Evolutionary conservation across 2,329 filamentous ascomycete genomes (phyloP), one percentile per base, ranked within the genome.

Genomic region (Capronia americana): DNA sequence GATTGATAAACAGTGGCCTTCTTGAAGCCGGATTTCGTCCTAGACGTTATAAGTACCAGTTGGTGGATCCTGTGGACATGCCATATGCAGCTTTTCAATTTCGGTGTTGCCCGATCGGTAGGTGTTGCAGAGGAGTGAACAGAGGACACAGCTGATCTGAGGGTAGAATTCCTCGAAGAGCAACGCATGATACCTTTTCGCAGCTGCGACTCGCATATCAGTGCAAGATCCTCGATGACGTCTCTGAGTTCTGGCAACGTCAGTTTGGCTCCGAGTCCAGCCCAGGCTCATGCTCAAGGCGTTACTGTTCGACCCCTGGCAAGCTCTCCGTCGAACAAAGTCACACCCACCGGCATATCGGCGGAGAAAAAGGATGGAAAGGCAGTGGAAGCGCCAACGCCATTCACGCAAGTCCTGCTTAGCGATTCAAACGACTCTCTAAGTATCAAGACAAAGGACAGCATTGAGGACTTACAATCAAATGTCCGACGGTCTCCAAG

Each of bases 21-120:
- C 65, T 72, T 17, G 70, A 72, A 26, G 65, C 65, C 23, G 64
- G 57, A 20, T 56, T 67, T 30, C 70, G 63, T 34, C 64, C 65
- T 23, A 63, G 63, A 56, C 68, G 69, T 23, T 85, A 84, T 73
- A 79, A 78, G 59, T 84, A 83, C 60, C 79, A 81, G 1, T 77
- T 85, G 20, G 73, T 84, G 23, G 83, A 85, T 71, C 77, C 82
- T 1, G 60, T 80, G 6, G 81, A 84, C 68, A 72, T 77, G 69
- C 83, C 83, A 2, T 84, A 81, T 66, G 82, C 76, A 3, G 80
- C 74, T 1, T 83, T 85, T 67, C 74, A 77, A 14, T 73, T 72
- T 61, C 68, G 66, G 26, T 72, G 58, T 55, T 67, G 70, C n/a
- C 61, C 61, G 46, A 44, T 60, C 57, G 67, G 66, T 66, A n/a